Evolutionary conservation across 1,139 yeast species (phyloP).

Genomic region (Sugiyamaella neomexicana): DNA sequence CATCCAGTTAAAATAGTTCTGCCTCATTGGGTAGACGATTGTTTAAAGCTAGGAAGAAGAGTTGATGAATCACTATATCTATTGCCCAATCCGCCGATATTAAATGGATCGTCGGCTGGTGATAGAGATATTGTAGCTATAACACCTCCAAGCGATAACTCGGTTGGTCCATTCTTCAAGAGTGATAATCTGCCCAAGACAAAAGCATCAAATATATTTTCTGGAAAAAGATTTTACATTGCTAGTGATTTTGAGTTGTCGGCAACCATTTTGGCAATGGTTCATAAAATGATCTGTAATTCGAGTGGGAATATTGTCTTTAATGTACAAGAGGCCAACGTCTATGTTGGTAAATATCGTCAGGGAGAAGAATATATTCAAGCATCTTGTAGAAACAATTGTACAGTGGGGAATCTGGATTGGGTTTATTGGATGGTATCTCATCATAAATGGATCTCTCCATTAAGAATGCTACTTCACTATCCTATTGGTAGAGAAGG

Average conservation of each 20-base stretch:
- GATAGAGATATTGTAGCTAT: background rate
- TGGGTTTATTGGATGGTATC: constrained; percentile 75
- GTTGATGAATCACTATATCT: constrained; percentile 57
- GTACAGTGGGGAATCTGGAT: constrained; percentile 60
- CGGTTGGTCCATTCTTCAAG: constrained; percentile 10
- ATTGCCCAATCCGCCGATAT: constrained; percentile 37
- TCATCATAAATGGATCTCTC: constrained; percentile 57
- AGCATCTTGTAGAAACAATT: constrained; percentile 39
- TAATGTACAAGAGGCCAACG: constrained; percentile 46
- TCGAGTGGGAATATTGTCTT: constrained; percentile 47
- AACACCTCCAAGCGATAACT: background rate
- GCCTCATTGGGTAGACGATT: constrained; percentile 72
- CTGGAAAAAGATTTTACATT: constrained; percentile 37
- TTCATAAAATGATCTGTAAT: constrained; percentile 40
- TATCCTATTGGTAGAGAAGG: constrained; percentile 65
- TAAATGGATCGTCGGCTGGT: constrained; percentile 3
- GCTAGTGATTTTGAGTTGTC: constrained; percentile 42
- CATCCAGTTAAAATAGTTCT: constrained; percentile 60
- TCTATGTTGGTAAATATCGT: constrained; percentile 67
- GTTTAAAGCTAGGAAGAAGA: constrained; percentile 54
- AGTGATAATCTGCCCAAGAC: background rate
- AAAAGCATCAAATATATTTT: constrained; percentile 30
- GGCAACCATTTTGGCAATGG: constrained; percentile 33
- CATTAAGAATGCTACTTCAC: constrained; percentile 60
- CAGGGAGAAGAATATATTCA: constrained; percentile 54